Conservation (phyloP, 106 monocot species). For the Allium cepa region DNA sequence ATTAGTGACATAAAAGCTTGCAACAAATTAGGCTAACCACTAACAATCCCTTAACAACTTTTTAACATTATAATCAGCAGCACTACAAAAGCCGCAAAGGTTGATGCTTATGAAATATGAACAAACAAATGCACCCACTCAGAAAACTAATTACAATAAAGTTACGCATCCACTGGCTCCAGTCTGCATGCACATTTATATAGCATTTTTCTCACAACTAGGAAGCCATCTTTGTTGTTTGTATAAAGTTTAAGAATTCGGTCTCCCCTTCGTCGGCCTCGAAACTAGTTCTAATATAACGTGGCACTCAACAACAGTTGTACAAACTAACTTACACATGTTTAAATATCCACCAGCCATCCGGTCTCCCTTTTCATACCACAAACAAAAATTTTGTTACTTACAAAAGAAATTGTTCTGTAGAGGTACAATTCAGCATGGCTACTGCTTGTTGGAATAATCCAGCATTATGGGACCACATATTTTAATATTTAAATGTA, state of each 20-base stretch:
- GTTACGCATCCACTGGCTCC: not conserved
- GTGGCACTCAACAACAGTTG: too few relatives aligned
- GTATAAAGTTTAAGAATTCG: not conserved
- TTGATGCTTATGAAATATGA: not conserved
- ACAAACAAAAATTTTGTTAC: too few relatives aligned
- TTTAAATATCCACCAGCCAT: too few relatives aligned
- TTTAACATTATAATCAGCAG: not conserved
- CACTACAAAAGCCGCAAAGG: not conserved
- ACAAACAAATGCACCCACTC: conserved; percentile 7
- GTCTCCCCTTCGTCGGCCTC: conserved; percentile 42
- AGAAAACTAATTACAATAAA: too few relatives aligned
- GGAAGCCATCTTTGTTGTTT: conserved; percentile 1
- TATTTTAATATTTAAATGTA: too few relatives aligned
- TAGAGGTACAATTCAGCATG: too few relatives aligned
- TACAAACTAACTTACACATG: too few relatives aligned
- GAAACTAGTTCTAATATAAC: conserved; percentile 89
- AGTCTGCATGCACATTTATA: conserved; percentile 3
- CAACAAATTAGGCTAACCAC: not conserved
- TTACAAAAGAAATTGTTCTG: too few relatives aligned
- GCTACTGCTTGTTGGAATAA: too few relatives aligned
- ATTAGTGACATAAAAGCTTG: not conserved
- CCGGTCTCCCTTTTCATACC: too few relatives aligned
- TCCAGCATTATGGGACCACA: too few relatives aligned
- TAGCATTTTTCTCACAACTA: too few relatives aligned
- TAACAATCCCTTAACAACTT: not conserved